Evolutionary conservation across 805 yeast species (phyloP).

Genomic region (Wickerhamomyces subpelliculosus): DNA sequence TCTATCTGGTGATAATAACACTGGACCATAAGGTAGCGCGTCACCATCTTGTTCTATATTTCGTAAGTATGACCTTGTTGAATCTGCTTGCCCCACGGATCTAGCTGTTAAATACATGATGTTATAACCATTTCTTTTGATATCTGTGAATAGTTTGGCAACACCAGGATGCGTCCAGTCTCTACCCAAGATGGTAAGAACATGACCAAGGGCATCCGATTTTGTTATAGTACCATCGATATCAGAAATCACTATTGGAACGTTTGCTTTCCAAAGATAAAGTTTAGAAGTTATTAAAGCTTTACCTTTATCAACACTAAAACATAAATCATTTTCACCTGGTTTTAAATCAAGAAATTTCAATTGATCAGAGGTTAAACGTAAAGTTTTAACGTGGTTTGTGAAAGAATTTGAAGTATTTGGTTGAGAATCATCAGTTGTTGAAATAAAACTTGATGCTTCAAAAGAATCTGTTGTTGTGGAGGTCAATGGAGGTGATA

Average conservation of each 20-base stretch:
- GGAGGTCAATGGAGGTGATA: conserved; percentile 6
- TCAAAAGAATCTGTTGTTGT: neutral
- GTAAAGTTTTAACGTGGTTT: conserved; percentile 73
- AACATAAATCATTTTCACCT: conserved; percentile 75
- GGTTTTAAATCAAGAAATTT: conserved; percentile 61
- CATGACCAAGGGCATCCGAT: conserved; percentile 96
- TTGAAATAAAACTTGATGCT: neutral
- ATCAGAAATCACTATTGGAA: conserved; percentile 92
- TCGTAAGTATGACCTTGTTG: conserved; percentile 75
- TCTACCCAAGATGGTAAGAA: conserved; percentile 84
- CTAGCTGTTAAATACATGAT: conserved; percentile 91
- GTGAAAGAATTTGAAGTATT: conserved; percentile 10
- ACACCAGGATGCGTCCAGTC: conserved; percentile 99
- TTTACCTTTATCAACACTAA: conserved; percentile 77
- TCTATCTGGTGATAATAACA: conserved; percentile 89
- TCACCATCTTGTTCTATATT: conserved; percentile 74
- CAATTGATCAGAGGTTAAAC: conserved; percentile 88
- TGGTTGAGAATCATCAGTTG: neutral
- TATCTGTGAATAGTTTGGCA: conserved; percentile 85
- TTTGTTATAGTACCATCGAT: conserved; percentile 97
- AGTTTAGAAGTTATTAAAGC: conserved; percentile 69
- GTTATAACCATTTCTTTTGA: conserved; percentile 81
- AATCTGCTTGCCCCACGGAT: conserved; percentile 91
- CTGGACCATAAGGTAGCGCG: conserved; percentile 83
- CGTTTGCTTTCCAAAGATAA: conserved; percentile 74